Evolutionary conservation across 2,329 filamentous ascomycete genomes (phyloP).

Genomic region (Diplocarpon mali): DNA sequence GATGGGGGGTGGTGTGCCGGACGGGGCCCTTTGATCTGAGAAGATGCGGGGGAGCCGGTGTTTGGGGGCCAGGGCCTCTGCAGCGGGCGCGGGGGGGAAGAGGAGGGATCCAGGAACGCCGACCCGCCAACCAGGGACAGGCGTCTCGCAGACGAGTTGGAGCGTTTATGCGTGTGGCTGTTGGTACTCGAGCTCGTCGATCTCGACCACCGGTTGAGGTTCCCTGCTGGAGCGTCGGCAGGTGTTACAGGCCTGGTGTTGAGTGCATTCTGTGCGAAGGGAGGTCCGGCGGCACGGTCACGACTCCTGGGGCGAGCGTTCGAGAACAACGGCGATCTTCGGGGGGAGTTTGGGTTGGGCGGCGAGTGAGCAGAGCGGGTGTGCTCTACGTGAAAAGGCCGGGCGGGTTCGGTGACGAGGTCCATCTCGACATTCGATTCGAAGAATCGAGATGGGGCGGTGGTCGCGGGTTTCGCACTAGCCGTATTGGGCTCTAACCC

Average conservation of each 20-base stretch:
- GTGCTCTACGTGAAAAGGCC: slow-evolving; percentile 6
- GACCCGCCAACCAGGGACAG: slow-evolving; percentile 14
- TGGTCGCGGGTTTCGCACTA: background rate
- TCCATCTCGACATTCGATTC: slow-evolving; percentile 4
- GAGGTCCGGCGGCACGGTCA: slow-evolving; percentile 6
- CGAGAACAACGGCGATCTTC: slow-evolving; percentile 8
- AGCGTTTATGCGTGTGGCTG: slow-evolving; percentile 11
- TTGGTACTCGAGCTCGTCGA: slow-evolving; percentile 15
- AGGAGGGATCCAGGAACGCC: slow-evolving; percentile 11
- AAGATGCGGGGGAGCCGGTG: slow-evolving; percentile 14
- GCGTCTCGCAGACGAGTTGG: slow-evolving; percentile 15
- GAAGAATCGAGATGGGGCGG: background rate
- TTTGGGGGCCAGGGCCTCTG: slow-evolving; percentile 20
- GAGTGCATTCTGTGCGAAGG: slow-evolving; percentile 11
- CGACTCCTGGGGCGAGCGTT: slow-evolving; percentile 5
- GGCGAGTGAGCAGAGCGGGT: background rate
- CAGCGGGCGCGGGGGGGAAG: slow-evolving; percentile 17
- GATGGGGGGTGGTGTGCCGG: slow-evolving; percentile 12
- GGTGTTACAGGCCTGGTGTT: slow-evolving; percentile 14
- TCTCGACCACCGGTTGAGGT: slow-evolving; percentile 20
- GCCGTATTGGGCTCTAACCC: slow-evolving; percentile 1
- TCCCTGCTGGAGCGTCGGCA: slow-evolving; percentile 16
- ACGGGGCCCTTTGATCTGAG: slow-evolving; percentile 11
- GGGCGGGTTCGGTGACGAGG: slow-evolving; percentile 2
- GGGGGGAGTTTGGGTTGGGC: background rate